Evolutionary conservation across 1,139 yeast genomes (phyloP).

Genomic region (Taiozyma onychis): DNA sequence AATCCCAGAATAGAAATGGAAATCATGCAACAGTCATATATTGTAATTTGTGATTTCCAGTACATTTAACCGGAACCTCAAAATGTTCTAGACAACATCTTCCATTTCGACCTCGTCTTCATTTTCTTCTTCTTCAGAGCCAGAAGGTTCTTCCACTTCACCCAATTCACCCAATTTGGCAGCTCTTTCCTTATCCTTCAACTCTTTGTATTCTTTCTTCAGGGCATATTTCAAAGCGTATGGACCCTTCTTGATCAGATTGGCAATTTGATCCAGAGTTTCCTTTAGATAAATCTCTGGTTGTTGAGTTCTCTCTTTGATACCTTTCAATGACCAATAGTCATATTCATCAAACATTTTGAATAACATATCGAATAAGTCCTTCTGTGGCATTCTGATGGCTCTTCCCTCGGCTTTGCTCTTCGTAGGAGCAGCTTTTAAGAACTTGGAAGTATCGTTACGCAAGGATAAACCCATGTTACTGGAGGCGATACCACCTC

Average conservation of each 20-base stretch:
- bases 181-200: slow-evolving; percentile 73
- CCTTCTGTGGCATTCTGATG: slow-evolving; percentile 90
- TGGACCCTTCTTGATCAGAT: slow-evolving; percentile 89
- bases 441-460: slow-evolving; percentile 60
- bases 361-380: slow-evolving; percentile 81
- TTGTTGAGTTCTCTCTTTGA: slow-evolving; percentile 90
- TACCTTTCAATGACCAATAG: slow-evolving; percentile 93
- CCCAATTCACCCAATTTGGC: slow-evolving; percentile 56
- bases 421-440: slow-evolving; percentile 42
- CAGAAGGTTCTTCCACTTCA: slow-evolving; percentile 42
- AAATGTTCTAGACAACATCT: slow-evolving; percentile 24
- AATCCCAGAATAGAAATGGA: too few relatives aligned
- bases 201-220: slow-evolving; percentile 82
- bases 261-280: slow-evolving; percentile 84
- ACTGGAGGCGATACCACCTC: slow-evolving; percentile 82
- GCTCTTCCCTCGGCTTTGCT: slow-evolving; percentile 76
- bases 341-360: slow-evolving; percentile 90
- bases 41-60: too few relatives aligned
- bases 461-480: slow-evolving; percentile 79
- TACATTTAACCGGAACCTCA: too few relatives aligned
- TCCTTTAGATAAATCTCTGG: slow-evolving; percentile 94
- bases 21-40: too few relatives aligned
- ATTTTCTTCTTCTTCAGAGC: slow-evolving; percentile 31
- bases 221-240: slow-evolving; percentile 87
- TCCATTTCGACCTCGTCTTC: slow-evolving; percentile 39